Percentiles rank a stretch among this genome's conserved stretches.
phyloP scores from a whole-genome alignment of 768 basidiomycete genomes.

The Boletus eberwhitei region DNA sequence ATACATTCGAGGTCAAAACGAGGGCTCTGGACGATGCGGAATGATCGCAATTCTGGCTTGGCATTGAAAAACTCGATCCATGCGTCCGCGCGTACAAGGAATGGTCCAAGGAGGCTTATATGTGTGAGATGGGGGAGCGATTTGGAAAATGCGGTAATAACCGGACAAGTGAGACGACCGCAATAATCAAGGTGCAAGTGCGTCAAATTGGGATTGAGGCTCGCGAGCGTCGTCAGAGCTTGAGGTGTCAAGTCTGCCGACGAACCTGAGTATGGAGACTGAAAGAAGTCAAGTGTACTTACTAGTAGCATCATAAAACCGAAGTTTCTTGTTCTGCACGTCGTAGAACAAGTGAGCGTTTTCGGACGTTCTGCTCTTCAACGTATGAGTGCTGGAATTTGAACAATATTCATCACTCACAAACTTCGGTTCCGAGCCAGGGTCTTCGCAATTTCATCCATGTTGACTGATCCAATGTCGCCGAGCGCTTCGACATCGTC shows the following conservation, averaged over 20 bases:
- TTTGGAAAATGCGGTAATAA: conserved; percentile 55
- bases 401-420: conserved; percentile 44
- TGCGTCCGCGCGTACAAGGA: conserved; percentile 67
- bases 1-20: conserved; percentile 77
- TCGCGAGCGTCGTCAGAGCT: conserved; percentile 66
- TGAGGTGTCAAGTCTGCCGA: conserved; percentile 63
- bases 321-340: conserved; percentile 59
- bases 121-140: conserved; percentile 64
- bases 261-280: background rate
- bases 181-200: conserved; percentile 81
- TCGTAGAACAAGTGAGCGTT: conserved; percentile 87
- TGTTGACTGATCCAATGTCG: conserved; percentile 80
- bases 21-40: conserved; percentile 82
- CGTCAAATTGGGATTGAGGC: conserved; percentile 82
- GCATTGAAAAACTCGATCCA: conserved; percentile 76
- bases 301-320: conserved; percentile 90
- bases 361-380: conserved; percentile 56
- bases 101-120: conserved; percentile 83
- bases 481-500: conserved; percentile 87
- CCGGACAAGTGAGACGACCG: conserved; percentile 69
- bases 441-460: conserved; percentile 80
- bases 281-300: conserved; percentile 27
- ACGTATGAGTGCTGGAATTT: background rate
- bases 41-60: conserved; percentile 60
- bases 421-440: conserved; percentile 77